Conservation (phyloP, 345 rosid genomes). For the Streptanthus diversifolius region DNA sequence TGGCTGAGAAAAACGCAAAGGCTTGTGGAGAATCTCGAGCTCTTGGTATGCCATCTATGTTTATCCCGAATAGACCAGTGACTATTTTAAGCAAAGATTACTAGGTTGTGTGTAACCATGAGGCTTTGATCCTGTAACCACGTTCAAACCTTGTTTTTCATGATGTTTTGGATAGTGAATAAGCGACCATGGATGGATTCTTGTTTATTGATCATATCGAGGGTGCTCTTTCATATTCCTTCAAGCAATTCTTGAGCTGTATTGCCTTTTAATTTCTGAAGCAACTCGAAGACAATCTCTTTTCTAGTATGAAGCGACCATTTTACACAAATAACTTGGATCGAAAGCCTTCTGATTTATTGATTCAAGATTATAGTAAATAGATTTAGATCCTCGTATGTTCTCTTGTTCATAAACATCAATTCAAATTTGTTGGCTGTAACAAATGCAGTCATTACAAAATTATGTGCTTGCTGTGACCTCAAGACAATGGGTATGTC, state of each 20-base stretch:
- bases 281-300: constrained; percentile 46
- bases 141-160: constrained; percentile 62
- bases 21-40: constrained; percentile 40
- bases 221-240: neutral
- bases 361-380: constrained; percentile 56
- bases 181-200: constrained; percentile 3
- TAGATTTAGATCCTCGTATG: constrained; percentile 48
- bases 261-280: neutral
- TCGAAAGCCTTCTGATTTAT: constrained; percentile 58
- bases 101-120: constrained; percentile 57
- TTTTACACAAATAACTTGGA: constrained; percentile 66
- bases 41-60: constrained; percentile 70
- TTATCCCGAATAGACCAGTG: constrained; percentile 61
- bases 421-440: constrained; percentile 65
- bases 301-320: constrained; percentile 70
- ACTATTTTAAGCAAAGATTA: constrained; percentile 61
- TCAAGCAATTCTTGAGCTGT: neutral
- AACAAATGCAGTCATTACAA: constrained; percentile 58
- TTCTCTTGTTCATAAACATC: constrained; percentile 75
- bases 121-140: constrained; percentile 73
- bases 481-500: constrained; percentile 58
- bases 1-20: constrained; percentile 42
- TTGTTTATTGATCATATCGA: neutral
- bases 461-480: constrained; percentile 60
- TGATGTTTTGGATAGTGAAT: constrained; percentile 23